Percentiles rank a stretch among this genome's conserved stretches.
These are phyloP conservation scores for Mortierella claussenii DNA, from an alignment of 192 early-diverging fungal species.

Conservation along the genomic window DNA sequence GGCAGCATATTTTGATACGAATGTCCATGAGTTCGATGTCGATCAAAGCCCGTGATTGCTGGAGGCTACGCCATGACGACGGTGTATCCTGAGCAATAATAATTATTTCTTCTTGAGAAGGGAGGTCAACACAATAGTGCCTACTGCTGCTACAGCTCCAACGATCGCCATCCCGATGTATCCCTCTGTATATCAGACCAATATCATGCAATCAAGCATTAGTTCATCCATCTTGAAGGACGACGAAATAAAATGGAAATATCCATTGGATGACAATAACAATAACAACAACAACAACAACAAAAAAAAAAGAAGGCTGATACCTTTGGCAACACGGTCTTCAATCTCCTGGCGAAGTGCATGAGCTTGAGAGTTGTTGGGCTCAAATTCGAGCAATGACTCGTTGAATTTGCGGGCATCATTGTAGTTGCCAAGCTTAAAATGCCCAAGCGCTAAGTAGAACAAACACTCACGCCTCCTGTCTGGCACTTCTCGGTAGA, in stretches of 20 bases:
- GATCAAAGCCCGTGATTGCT: too few species aligned
- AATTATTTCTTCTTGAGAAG: slow-evolving; percentile 53
- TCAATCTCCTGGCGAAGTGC: slow-evolving; percentile 82
- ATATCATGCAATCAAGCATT: background rate
- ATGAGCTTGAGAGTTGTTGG: slow-evolving; percentile 84
- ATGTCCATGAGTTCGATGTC: too few species aligned
- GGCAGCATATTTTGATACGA: too few species aligned
- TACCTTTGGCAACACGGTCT: slow-evolving; percentile 78
- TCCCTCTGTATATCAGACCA: slow-evolving; percentile 68
- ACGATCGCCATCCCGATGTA: slow-evolving; percentile 90
- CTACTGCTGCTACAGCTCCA: slow-evolving; percentile 77
- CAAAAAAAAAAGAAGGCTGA: background rate
- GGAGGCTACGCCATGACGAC: too few species aligned
- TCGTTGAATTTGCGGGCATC: slow-evolving; percentile 86
- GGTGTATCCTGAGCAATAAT: too few species aligned
- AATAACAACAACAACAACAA: background rate
- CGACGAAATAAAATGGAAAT: background rate
- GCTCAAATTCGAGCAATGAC: slow-evolving; percentile 84
- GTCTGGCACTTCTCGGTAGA: slow-evolving; percentile 83
- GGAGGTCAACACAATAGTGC: slow-evolving; percentile 67
- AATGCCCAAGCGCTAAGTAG: slow-evolving; percentile 92
- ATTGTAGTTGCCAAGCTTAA: slow-evolving; percentile 88
- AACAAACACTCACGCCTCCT: slow-evolving; percentile 95
- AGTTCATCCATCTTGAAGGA: too few species aligned
- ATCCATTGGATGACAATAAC: too few species aligned